Percentiles rank a stretch among this genome's conserved stretches.
Evolutionary conservation across 2,329 filamentous ascomycete genomes (phyloP).

Genomic region (Lachnellula subtilissima): DNA sequence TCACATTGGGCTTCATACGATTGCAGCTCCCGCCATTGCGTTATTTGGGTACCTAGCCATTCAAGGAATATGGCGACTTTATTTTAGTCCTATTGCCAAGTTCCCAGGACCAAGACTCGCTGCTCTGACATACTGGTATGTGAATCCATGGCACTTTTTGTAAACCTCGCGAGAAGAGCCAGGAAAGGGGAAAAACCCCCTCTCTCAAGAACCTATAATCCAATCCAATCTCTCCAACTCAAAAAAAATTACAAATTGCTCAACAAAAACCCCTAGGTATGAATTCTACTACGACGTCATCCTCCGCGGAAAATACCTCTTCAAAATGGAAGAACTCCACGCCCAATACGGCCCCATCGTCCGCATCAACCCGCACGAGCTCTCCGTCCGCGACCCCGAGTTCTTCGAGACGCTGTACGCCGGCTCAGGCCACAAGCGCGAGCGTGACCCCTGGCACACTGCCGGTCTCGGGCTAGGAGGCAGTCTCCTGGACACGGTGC

Average conservation of each 20-base stretch:
- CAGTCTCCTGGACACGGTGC: conserved; percentile 2
- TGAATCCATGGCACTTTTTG: not conserved
- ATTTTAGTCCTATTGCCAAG: conserved; percentile 24
- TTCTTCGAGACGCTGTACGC: conserved; percentile 39
- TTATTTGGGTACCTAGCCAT: not conserved
- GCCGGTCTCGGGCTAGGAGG: conserved; percentile 3
- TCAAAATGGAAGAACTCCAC: conserved; percentile 40
- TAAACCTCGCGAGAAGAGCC: no score
- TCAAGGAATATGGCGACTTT: conserved; percentile 16
- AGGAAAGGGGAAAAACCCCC: no score
- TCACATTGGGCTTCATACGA: not conserved
- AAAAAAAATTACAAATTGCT: not conserved
- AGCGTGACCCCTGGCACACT: conserved; percentile 15
- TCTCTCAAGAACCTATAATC: no score
- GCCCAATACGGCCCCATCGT: conserved; percentile 38
- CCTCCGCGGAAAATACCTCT: conserved; percentile 38
- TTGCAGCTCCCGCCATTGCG: no score
- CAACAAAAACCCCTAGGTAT: conserved; percentile 15
- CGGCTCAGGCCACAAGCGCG: conserved; percentile 5
- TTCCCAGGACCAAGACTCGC: conserved; percentile 27
- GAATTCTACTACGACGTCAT: conserved; percentile 39
- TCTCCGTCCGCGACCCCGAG: conserved; percentile 33
- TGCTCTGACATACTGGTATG: conserved; percentile 13
- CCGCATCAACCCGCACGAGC: conserved; percentile 35
- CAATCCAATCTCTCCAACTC: not conserved